Base-by-base conservation (phyloP, 1,139 yeast species). In the Zhuliangozyma blackwelliae region DNA sequence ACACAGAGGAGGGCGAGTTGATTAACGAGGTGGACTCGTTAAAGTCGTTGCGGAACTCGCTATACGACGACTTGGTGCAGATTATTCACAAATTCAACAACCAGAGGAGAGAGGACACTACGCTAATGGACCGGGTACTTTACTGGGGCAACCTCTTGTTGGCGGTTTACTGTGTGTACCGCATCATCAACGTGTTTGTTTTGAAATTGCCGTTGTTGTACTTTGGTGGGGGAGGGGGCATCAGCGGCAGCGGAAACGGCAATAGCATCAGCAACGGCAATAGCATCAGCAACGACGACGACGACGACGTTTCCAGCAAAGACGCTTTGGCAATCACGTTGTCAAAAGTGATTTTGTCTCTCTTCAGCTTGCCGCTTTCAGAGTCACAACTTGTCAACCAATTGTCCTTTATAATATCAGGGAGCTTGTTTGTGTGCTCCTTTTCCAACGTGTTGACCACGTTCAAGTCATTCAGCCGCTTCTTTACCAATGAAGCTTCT, bases 261-360 rank as follows among this genome's bases (percentile, higher is more conserved):
- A 35, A 34, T 7, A 33, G 39, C 5, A 29, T 31, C 23, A 36
- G 45, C 9, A 22, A 32, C 5, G 4, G 16, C 16, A 16, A 16
- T 4, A 16, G 16, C 16, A 16, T 4, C 16, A 22, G 23, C 23
- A 22, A 9, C 23, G 23, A 22, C 9, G 5, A 7, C 23, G 45
- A 47, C 33, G 48, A 38, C 10, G 33, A 40, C 27, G 37, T 45
- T 9, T 35, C 38, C 5, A 46, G 63, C 30, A 65, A 72, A 31
- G 86, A 82, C 59, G 82, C 86, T 2, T 54, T 81, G 31, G 85
- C 89, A 0, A 75, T 76, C n/a, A 78, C 89, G 0, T 43, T 82
- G 21, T 79, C 87, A 3, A 77, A 75, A 38, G 37, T 78, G n/a
- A 49, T 67, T 13, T 44, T 54, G 28, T 47, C 65, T 2, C 32